Conservation (phyloP, 1,284 basidiomycete genomes). For the Irpex sp. region DNA sequence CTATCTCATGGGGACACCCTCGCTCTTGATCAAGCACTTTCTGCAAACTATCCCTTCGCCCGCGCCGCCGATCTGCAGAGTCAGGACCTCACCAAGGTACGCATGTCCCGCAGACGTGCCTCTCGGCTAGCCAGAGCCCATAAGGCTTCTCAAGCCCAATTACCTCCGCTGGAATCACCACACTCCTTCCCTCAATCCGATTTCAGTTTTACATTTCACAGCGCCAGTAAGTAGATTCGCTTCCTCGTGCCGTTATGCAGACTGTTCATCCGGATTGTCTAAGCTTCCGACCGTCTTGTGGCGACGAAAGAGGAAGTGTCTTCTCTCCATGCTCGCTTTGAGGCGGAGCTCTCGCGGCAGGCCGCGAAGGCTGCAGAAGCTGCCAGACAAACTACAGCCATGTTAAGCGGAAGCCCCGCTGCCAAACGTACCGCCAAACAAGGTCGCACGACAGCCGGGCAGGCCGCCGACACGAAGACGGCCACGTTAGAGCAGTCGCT, state of each 20-base stretch:
- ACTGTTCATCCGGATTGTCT: constrained; percentile 12
- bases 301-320: constrained; percentile 66
- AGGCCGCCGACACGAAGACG: constrained; percentile 29
- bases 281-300: constrained; percentile 67
- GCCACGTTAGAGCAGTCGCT: constrained; percentile 37
- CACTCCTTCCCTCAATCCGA: constrained; percentile 39
- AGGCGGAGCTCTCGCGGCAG: constrained; percentile 66
- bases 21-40: constrained; percentile 71
- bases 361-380: constrained; percentile 53
- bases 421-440: constrained; percentile 39
- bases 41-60: constrained; percentile 53
- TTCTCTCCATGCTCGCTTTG: constrained; percentile 60
- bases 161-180: constrained; percentile 7
- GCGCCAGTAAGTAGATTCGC: constrained; percentile 59
- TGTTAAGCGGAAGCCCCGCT: constrained; percentile 22
- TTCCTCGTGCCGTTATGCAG: constrained; percentile 11
- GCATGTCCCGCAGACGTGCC: constrained; percentile 27
- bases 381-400: constrained; percentile 42
- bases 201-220: constrained; percentile 60
- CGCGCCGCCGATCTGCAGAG: constrained; percentile 23
- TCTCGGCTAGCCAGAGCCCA: constrained; percentile 27
- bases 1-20: constrained; percentile 61
- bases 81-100: constrained; percentile 23
- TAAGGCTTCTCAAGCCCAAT: constrained; percentile 17
- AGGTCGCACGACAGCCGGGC: constrained; percentile 25